Evolutionary conservation across 768 basidiomycete genomes (phyloP).

Genomic region (Ephemerocybe angulata): DNA sequence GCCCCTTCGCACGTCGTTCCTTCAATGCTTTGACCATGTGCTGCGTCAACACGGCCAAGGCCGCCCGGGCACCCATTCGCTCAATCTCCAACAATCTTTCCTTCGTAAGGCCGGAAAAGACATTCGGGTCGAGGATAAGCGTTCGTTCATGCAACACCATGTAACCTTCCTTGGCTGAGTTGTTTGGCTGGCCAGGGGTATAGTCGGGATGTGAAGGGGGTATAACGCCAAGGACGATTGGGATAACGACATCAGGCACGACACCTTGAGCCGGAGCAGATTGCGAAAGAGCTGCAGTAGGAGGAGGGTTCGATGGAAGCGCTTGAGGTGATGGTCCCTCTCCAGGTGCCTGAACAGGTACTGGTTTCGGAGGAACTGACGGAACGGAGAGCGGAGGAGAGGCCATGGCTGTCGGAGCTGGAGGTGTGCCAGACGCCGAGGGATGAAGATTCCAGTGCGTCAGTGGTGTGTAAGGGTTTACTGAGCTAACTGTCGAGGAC

Average conservation of each 20-base stretch:
- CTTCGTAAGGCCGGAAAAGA: slow-evolving; percentile 74
- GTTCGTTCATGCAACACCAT: slow-evolving; percentile 84
- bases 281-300: slow-evolving; percentile 16
- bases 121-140: slow-evolving; percentile 78
- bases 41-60: slow-evolving; percentile 74
- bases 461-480: slow-evolving; percentile 39
- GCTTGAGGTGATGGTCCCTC: slow-evolving; percentile 12
- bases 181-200: slow-evolving; percentile 43
- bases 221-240: slow-evolving; percentile 52
- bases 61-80: slow-evolving; percentile 76
- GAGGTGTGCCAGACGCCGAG: slow-evolving; percentile 16
- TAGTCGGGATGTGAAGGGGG: slow-evolving; percentile 59
- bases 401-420: slow-evolving; percentile 23
- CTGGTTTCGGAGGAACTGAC: slow-evolving; percentile 22
- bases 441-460: slow-evolving; percentile 35
- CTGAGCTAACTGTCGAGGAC: slow-evolving; percentile 23
- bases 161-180: slow-evolving; percentile 50
- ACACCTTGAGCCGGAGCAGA: slow-evolving; percentile 24
- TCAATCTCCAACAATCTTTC: slow-evolving; percentile 75
- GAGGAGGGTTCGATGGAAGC: slow-evolving; percentile 9
- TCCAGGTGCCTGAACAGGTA: slow-evolving; percentile 18
- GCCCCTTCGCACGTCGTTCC: slow-evolving; percentile 53
- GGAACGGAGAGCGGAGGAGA: slow-evolving; percentile 21
- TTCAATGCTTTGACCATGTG: slow-evolving; percentile 86
- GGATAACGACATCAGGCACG: slow-evolving; percentile 3